Conservation (phyloP, 2,329 filamentous ascomycete genomes). For the Aureobasidium sp. region DNA sequence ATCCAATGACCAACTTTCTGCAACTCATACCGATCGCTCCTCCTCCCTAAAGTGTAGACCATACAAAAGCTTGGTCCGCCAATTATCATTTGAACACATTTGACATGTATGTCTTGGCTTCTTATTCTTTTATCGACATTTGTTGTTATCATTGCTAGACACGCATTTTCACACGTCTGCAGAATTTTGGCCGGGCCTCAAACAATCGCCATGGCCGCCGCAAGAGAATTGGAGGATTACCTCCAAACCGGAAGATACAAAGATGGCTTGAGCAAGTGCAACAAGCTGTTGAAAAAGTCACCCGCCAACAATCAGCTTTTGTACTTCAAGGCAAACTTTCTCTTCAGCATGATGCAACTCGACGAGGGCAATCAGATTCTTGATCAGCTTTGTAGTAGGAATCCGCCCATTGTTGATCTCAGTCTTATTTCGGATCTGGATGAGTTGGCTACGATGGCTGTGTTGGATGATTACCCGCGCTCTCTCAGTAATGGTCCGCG, state of each 20-base stretch:
- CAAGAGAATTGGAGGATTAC: conserved; percentile 10
- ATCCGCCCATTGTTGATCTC: conserved; percentile 21
- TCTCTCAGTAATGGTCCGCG: conserved; percentile 23
- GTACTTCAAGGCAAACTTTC: conserved; percentile 27
- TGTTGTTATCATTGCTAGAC: background rate
- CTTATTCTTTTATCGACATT: background rate
- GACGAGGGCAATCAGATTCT: conserved; percentile 18
- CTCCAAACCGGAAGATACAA: conserved; percentile 21
- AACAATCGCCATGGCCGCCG: background rate
- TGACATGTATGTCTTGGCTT: conserved; percentile 13
- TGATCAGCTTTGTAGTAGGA: conserved; percentile 20
- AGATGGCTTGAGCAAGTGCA: conserved; percentile 28
- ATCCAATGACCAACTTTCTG: conserved; percentile 1
- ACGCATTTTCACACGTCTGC: background rate
- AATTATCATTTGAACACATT: background rate
- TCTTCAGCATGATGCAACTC: conserved; percentile 19
- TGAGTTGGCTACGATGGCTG: conserved; percentile 22
- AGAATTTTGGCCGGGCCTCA: conserved; percentile 1
- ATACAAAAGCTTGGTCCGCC: background rate
- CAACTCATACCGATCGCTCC: background rate
- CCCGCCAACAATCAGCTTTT: conserved; percentile 26
- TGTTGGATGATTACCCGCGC: conserved; percentile 23
- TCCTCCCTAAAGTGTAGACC: background rate
- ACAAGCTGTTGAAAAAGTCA: conserved; percentile 26
- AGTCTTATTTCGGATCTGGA: conserved; percentile 20